Evolutionary conservation across 1,284 basidiomycete genomes (phyloP).

Genomic region (Schizophyllum amplum): DNA sequence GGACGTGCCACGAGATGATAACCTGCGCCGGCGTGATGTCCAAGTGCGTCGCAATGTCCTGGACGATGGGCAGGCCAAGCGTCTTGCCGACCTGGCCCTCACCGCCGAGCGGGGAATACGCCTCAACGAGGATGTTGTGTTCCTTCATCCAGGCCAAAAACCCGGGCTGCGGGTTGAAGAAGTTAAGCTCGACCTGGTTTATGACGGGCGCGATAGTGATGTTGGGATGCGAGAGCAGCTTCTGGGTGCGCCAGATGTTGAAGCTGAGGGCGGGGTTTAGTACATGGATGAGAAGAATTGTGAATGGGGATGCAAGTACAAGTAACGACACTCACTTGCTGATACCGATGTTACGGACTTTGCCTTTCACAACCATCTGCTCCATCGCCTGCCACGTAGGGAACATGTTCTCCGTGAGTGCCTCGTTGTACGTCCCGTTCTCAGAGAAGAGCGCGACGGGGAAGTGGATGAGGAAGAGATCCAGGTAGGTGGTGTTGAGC

Average conservation of each 20-base stretch:
- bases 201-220: slow-evolving; percentile 71
- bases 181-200: slow-evolving; percentile 77
- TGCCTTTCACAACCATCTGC: slow-evolving; percentile 68
- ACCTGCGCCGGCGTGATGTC: slow-evolving; percentile 73
- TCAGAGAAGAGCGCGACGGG: slow-evolving; percentile 63
- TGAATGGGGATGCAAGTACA: neutral
- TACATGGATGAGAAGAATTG: too few relatives aligned
- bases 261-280: slow-evolving; percentile 30
- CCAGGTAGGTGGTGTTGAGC: slow-evolving; percentile 72
- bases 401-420: slow-evolving; percentile 65
- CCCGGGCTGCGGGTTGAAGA: slow-evolving; percentile 78
- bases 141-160: slow-evolving; percentile 65
- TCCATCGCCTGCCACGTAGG: slow-evolving; percentile 85
- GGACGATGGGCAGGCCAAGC: slow-evolving; percentile 48
- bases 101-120: slow-evolving; percentile 76
- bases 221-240: slow-evolving; percentile 2
- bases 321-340: slow-evolving; percentile 49
- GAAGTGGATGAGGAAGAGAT: slow-evolving; percentile 82
- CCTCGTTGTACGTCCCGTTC: slow-evolving; percentile 44
- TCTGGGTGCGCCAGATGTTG: slow-evolving; percentile 40
- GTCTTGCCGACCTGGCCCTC: slow-evolving; percentile 47
- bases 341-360: slow-evolving; percentile 78
- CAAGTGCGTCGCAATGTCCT: slow-evolving; percentile 53
- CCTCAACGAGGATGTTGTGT: slow-evolving; percentile 60
- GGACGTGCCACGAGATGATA: slow-evolving; percentile 73